Evolutionary conservation across 2,329 filamentous ascomycete species (phyloP).

Genomic region (Grosmannia penicillata): DNA sequence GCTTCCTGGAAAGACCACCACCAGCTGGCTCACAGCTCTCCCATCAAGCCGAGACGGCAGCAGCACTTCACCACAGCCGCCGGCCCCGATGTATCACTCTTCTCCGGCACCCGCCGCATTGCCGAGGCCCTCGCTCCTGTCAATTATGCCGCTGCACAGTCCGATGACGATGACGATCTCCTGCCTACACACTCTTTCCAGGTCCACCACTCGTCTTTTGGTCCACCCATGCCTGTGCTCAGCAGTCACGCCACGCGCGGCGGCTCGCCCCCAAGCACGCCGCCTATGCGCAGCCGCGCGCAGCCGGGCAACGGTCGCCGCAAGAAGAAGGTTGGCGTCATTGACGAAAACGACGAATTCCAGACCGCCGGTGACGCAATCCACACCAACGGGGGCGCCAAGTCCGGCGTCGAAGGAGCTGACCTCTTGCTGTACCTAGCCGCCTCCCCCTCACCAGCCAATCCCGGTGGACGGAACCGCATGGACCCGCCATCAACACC

Average conservation of each 20-base stretch:
- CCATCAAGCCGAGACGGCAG: conserved; percentile 62
- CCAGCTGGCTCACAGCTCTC: conserved; percentile 72
- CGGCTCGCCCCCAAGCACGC: conserved; percentile 75
- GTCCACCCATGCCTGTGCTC: background rate
- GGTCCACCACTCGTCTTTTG: conserved; percentile 20
- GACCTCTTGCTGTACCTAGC: conserved; percentile 74
- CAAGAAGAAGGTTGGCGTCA: conserved; percentile 25
- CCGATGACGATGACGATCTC: conserved; percentile 73
- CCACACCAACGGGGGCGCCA: conserved; percentile 8
- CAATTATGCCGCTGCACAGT: conserved; percentile 46
- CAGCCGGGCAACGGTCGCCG: conserved; percentile 25
- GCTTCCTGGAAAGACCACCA: conserved; percentile 68
- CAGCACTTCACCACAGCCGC: conserved; percentile 59
- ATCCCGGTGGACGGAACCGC: conserved; percentile 34
- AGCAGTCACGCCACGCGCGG: conserved; percentile 26
- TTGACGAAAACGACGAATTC: conserved; percentile 8
- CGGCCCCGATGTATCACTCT: conserved; percentile 64
- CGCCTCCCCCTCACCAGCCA: conserved; percentile 77
- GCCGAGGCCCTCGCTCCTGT: conserved; percentile 42
- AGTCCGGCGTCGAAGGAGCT: conserved; percentile 60
- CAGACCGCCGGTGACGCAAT: conserved; percentile 33
- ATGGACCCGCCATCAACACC: conserved; percentile 66
- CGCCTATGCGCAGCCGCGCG: conserved; percentile 48
- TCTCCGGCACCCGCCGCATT: conserved; percentile 54
- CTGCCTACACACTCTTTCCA: conserved; percentile 65